Evolutionary conservation across 257 asterid species (phyloP), one percentile per base, ranked within the genome.

Genomic region (Solanum ahanhuiri): DNA sequence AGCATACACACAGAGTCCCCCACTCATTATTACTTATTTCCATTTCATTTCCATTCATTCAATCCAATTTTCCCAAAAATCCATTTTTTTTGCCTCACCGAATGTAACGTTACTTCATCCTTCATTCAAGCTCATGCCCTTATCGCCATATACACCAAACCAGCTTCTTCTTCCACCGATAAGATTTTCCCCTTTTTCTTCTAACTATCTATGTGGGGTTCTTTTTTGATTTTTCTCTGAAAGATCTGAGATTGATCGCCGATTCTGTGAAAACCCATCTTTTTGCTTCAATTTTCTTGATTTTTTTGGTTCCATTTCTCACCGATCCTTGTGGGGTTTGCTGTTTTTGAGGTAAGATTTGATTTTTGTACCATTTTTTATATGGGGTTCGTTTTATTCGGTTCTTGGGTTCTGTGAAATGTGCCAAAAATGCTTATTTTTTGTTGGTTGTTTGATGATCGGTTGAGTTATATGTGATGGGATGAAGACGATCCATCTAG

Each of bases 261-360:
- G 69, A 43, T 41, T 67, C 34, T 58, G 81, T 67, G 75, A 67
- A 67, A 76, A 76, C 34, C 83, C 34, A 23, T 23, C 48, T 18
- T 85, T 39, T 72, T 67, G 33, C 8, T 39, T 85, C 23, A 9
- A 54, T 23, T 84, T 34, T 41, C 17, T 67, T 84, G 45, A 45
- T 85, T 82, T 87, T 70, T 31, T 31, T 63, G 82, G 45, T 71
- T 14, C 66, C 30, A 23, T 18, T 87, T 73, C 54, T 85, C 64
- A 51, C 90, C 96, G 96, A 95, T 95, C 94, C 64, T 45, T 64
- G 67, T 31, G 79, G 91, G 30, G 75, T 88, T 90, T 84, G 87
- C 90, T 75, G 91, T 89, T 72, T 72, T 72, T 72, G 51, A 72
- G 81, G 81, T 72, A 72, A 86, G 54, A 35, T 72, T 72, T 72